Percentiles rank a stretch among this genome's conserved stretches.
These are phyloP conservation scores for Larix kaempferi DNA, from an alignment of 75 land plant species.

Conservation along the genomic window DNA sequence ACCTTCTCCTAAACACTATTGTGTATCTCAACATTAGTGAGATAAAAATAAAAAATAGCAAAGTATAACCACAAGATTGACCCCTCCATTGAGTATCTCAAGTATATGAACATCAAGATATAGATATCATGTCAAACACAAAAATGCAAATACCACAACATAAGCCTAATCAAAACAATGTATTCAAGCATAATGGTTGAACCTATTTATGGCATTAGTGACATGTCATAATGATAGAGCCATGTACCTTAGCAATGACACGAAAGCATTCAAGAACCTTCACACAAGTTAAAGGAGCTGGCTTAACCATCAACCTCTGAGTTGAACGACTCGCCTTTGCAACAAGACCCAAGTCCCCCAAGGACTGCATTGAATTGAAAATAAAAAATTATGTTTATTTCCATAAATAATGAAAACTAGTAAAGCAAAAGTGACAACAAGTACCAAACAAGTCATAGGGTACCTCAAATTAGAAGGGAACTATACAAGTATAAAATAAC, in stretches of 20 bases:
- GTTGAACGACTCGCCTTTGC: conserved; percentile 88
- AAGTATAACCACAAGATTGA: too few species aligned
- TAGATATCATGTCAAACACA: not conserved
- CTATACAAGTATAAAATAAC: too few species aligned
- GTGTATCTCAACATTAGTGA: too few species aligned
- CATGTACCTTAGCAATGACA: conserved; percentile 74
- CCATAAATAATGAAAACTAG: too few species aligned
- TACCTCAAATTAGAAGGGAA: too few species aligned
- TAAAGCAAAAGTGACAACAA: too few species aligned
- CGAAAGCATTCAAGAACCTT: conserved; percentile 87
- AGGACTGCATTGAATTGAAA: conserved; percentile 51
- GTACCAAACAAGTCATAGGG: too few species aligned
- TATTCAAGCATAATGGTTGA: not conserved
- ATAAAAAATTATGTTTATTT: too few species aligned
- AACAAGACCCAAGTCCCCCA: conserved; percentile 97
- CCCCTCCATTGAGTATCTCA: too few species aligned
- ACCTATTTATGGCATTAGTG: not conserved
- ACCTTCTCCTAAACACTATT: too few species aligned
- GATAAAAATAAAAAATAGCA: too few species aligned
- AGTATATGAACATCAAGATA: not conserved
- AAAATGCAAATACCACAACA: not conserved
- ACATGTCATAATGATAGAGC: not conserved
- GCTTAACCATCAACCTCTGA: conserved; percentile 72
- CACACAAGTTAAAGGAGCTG: conserved; percentile 65
- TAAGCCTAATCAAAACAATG: too few species aligned